phyloP scores from a whole-genome alignment of 2,329 filamentous ascomycete species.

The Ceratocystis papillata region DNA sequence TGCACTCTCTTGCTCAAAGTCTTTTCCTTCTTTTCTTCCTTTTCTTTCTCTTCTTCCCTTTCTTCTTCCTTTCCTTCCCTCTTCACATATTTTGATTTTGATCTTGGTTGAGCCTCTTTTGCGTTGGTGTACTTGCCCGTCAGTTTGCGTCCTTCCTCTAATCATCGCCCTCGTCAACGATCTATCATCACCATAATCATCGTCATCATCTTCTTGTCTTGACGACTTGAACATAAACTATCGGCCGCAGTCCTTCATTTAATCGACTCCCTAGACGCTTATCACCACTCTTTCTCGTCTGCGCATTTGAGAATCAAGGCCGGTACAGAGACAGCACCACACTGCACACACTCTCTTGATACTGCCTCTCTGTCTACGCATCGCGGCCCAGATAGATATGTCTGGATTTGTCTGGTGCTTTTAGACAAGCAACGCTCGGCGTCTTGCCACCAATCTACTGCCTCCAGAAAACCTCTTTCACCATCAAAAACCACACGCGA shows the following conservation, averaged over 20 bases:
- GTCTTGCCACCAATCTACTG: slow-evolving; percentile 12
- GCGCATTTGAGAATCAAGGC: not conserved
- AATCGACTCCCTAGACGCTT: not conserved
- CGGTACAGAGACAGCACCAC: not conserved
- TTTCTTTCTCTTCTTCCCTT: not conserved
- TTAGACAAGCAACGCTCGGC: slow-evolving; percentile 14
- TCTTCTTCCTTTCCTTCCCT: slow-evolving; percentile 1
- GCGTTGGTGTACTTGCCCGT: not conserved
- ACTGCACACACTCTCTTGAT: not conserved
- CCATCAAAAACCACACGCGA: not conserved
- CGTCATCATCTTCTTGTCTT: not conserved
- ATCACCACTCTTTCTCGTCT: not conserved
- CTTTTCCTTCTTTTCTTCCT: slow-evolving; percentile 4
- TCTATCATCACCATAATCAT: not conserved
- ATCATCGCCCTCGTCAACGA: not conserved
- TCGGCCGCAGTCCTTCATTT: not conserved
- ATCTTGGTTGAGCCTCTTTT: not conserved
- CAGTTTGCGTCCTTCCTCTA: not conserved
- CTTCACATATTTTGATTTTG: not conserved
- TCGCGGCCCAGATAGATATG: slow-evolving; percentile 5
- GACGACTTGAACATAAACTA: not conserved
- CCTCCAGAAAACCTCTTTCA: not conserved
- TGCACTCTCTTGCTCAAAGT: not conserved
- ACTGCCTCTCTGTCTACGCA: not conserved
- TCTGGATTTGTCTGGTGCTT: slow-evolving; percentile 5